Evolutionary conservation across 2,329 filamentous ascomycete species (phyloP).

Genomic region (Botrytis sinoallii): DNA sequence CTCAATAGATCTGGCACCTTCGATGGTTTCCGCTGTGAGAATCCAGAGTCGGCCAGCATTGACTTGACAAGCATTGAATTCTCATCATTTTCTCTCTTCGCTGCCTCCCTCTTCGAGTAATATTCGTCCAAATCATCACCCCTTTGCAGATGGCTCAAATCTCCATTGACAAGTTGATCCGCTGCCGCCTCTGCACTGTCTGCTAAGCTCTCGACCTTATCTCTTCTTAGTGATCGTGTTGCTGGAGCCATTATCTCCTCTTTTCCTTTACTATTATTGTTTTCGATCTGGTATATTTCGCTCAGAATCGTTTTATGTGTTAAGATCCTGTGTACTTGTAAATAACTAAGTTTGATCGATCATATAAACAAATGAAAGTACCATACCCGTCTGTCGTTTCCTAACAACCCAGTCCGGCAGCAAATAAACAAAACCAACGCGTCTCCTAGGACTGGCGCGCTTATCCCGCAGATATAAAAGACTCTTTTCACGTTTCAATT

Average conservation of each 20-base stretch:
- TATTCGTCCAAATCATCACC: not conserved
- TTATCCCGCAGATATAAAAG: not conserved
- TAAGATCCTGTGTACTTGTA: not conserved
- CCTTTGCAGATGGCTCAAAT: not conserved
- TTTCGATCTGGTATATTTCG: not conserved
- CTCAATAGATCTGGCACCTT: slow-evolving; percentile 45
- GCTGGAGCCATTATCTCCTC: not conserved
- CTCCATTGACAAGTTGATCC: not conserved
- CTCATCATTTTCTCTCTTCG: not conserved
- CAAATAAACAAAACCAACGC: not conserved
- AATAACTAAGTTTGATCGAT: not conserved
- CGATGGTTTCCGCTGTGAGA: slow-evolving; percentile 12
- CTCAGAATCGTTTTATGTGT: not conserved
- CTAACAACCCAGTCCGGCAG: not conserved
- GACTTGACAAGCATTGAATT: not conserved
- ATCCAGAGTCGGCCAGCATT: not conserved
- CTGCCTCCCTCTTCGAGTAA: not conserved
- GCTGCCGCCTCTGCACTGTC: slow-evolving; percentile 1
- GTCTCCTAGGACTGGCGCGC: not conserved
- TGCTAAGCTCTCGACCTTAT: slow-evolving; percentile 4
- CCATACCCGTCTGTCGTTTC: not conserved
- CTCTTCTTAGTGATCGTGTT: slow-evolving; percentile 3
- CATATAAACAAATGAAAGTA: not conserved
- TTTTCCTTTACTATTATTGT: not conserved
- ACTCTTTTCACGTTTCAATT: not conserved